Conservation (phyloP, 306 rosid species). For the Morella rubra region DNA sequence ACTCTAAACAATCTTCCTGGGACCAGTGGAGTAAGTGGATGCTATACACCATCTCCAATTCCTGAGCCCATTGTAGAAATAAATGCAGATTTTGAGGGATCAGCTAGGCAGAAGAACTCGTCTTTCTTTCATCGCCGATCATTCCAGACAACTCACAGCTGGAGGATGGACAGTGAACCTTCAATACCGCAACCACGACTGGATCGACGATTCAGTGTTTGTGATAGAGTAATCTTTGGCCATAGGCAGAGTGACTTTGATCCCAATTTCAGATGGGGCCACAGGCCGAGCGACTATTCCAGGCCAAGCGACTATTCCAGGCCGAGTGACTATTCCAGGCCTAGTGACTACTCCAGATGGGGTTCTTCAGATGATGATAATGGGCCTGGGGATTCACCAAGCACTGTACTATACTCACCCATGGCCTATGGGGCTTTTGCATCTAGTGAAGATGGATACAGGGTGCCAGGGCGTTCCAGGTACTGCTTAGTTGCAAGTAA, state of each 20-base stretch:
- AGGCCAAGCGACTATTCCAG: slow-evolving; percentile 81
- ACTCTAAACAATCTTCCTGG: slow-evolving; percentile 95
- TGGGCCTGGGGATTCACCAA: slow-evolving; percentile 85
- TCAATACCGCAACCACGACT: slow-evolving; percentile 68
- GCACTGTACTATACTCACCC: slow-evolving; percentile 85
- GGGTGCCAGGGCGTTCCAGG: slow-evolving; percentile 77
- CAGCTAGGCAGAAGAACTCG: slow-evolving; percentile 87
- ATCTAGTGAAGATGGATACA: slow-evolving; percentile 74
- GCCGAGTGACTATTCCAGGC: slow-evolving; percentile 60
- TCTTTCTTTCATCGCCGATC: slow-evolving; percentile 94
- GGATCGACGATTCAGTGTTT: slow-evolving; percentile 92
- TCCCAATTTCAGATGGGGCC: slow-evolving; percentile 72
- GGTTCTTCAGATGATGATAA: slow-evolving; percentile 97
- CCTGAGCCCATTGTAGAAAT: slow-evolving; percentile 81
- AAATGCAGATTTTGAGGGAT: slow-evolving; percentile 97
- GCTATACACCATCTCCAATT: slow-evolving; percentile 95
- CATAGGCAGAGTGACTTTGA: slow-evolving; percentile 78
- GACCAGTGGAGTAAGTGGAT: slow-evolving; percentile 67
- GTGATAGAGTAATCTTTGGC: slow-evolving; percentile 89
- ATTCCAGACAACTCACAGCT: slow-evolving; percentile 80
- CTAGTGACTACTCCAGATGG: slow-evolving; percentile 75
- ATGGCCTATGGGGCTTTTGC: slow-evolving; percentile 71
- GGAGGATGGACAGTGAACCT: slow-evolving; percentile 90
- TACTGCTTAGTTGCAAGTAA: slow-evolving; percentile 97
- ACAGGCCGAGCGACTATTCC: slow-evolving; percentile 87